Percentiles rank a stretch among this genome's conserved stretches.
Conservation (phyloP, 2,329 filamentous ascomycete species). For the Catunica adiposa region DNA sequence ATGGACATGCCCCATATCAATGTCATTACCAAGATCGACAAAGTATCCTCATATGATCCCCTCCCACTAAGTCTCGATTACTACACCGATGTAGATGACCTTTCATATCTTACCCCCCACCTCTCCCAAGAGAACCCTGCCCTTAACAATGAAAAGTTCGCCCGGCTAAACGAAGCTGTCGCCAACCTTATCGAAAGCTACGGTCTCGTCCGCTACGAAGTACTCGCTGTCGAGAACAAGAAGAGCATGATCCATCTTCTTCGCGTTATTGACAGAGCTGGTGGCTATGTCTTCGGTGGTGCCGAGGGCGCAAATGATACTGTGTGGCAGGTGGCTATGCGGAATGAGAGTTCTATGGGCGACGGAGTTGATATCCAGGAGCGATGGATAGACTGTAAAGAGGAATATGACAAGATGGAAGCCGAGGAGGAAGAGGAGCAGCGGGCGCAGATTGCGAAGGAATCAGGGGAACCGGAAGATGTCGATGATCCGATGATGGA, state of each 20-base stretch:
- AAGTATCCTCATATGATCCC: slow-evolving; percentile 66
- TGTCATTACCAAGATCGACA: slow-evolving; percentile 95
- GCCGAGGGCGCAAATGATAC: slow-evolving; percentile 88
- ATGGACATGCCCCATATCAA: slow-evolving; percentile 95
- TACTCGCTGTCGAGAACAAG: slow-evolving; percentile 89
- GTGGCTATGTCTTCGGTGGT: slow-evolving; percentile 81
- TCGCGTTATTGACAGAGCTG: slow-evolving; percentile 75
- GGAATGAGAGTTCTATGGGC: slow-evolving; percentile 55
- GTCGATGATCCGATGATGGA: slow-evolving; percentile 21
- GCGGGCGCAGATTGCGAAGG: slow-evolving; percentile 30
- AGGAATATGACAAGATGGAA: slow-evolving; percentile 72
- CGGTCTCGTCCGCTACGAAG: slow-evolving; percentile 78
- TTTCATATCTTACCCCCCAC: slow-evolving; percentile 65
- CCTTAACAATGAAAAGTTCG: slow-evolving; percentile 58
- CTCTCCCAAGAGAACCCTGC: slow-evolving; percentile 64
- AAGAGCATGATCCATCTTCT: slow-evolving; percentile 89
- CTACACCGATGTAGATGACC: slow-evolving; percentile 93
- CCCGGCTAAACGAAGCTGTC: slow-evolving; percentile 70
- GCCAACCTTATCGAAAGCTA: slow-evolving; percentile 79
- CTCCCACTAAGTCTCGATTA: slow-evolving; percentile 92
- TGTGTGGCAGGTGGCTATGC: slow-evolving; percentile 93
- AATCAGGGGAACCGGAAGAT: slow-evolving; percentile 17
- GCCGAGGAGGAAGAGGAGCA: slow-evolving; percentile 59
- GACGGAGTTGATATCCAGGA: slow-evolving; percentile 86
- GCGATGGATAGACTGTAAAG: slow-evolving; percentile 82